Conservation (phyloP, 1,284 basidiomycete genomes). For the Coriolopsis trogii region DNA sequence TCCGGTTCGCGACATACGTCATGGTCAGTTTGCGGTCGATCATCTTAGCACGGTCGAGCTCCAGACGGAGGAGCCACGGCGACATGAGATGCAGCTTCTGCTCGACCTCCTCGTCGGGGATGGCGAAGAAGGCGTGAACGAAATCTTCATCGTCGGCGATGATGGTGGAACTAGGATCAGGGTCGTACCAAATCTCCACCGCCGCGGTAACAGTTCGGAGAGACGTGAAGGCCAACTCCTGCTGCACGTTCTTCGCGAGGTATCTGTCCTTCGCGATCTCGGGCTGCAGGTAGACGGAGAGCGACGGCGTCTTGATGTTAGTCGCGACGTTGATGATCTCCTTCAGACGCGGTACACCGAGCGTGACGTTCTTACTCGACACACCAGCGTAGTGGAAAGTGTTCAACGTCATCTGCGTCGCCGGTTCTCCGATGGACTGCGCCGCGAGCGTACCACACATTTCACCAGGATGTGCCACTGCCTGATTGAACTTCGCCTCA, state of each 20-base stretch:
- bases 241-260: conserved; percentile 86
- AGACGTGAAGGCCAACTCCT: conserved; percentile 93
- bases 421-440: conserved; percentile 99
- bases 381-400: conserved; percentile 99
- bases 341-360: conserved; percentile 96
- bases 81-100: conserved; percentile 91
- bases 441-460: conserved; percentile 99
- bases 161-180: conserved; percentile 88
- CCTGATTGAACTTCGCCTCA: conserved; percentile 92
- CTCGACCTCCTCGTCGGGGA: conserved; percentile 97
- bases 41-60: conserved; percentile 97
- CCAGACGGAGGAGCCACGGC: conserved; percentile 96
- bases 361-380: conserved; percentile 96
- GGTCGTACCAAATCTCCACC: conserved; percentile 99
- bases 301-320: conserved; percentile 97
- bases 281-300: conserved; percentile 87
- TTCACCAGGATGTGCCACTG: conserved; percentile 92
- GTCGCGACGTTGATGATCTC: conserved; percentile 99
- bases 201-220: conserved; percentile 94
- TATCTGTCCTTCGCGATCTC: conserved; percentile 66
- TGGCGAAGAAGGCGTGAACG: conserved; percentile 99
- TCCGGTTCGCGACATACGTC: conserved; percentile 93
- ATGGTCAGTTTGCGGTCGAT: conserved; percentile 96
- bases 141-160: conserved; percentile 97
- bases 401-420: conserved; percentile 98